Percentiles rank a stretch among this genome's conserved stretches.
Conservation (phyloP, 768 basidiomycete species). For the Macrolepiota albuminosa region DNA sequence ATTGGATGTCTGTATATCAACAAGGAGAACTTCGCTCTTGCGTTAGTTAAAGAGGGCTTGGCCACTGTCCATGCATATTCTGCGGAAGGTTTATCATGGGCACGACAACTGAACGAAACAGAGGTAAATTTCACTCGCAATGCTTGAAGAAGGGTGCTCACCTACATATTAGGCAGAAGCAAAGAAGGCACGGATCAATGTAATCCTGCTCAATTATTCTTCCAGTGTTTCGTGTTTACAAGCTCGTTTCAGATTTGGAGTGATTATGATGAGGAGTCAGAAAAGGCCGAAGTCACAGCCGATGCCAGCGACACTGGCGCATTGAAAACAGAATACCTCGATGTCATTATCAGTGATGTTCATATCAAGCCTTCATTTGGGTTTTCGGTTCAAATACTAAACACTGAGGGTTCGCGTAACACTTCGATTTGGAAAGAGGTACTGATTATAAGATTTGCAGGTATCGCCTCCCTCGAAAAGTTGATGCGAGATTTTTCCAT, state of each 20-base stretch:
- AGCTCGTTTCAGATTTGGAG: constrained; percentile 68
- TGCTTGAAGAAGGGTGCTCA: not conserved
- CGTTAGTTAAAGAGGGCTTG: constrained; percentile 82
- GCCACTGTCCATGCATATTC: constrained; percentile 88
- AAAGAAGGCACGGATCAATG: constrained; percentile 72
- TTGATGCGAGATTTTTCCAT: constrained; percentile 92
- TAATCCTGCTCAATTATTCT: constrained; percentile 32
- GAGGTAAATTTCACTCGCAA: constrained; percentile 42
- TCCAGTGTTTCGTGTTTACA: not conserved
- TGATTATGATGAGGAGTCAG: constrained; percentile 73
- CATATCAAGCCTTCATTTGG: constrained; percentile 66
- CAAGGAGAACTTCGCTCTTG: constrained; percentile 85
- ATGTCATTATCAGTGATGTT: constrained; percentile 89
- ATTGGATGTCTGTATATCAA: constrained; percentile 84
- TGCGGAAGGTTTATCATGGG: constrained; percentile 77
- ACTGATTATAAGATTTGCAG: constrained; percentile 31
- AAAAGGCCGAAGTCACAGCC: constrained; percentile 42
- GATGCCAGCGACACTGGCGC: constrained; percentile 44
- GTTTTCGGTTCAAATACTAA: constrained; percentile 92
- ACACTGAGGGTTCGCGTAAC: constrained; percentile 67
- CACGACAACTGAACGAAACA: constrained; percentile 74
- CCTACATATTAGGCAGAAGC: constrained; percentile 58
- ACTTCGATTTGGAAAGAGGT: too few relatives aligned
- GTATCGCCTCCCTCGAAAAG: constrained; percentile 87
- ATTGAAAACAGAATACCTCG: constrained; percentile 82